These are phyloP conservation scores for Russula ochroleuca DNA, from an alignment of 768 basidiomycete genomes.

Conservation along the genomic window DNA sequence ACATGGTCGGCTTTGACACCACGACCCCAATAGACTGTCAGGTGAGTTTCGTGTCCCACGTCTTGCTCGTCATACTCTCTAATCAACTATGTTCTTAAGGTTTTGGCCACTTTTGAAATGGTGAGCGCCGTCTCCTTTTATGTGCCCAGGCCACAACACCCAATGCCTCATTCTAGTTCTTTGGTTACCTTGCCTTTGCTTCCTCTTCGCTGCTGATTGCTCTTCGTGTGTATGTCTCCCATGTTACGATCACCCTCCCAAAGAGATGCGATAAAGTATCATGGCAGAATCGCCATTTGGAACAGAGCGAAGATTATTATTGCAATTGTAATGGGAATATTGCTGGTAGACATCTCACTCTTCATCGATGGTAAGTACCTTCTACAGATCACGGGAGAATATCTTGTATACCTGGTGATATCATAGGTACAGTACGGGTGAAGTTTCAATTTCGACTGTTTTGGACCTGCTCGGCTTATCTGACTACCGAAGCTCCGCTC, in stretches of 20 bases:
- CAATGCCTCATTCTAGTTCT: background rate
- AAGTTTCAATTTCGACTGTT: background rate
- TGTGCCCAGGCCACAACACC: background rate
- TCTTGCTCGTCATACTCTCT: background rate
- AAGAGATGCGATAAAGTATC: background rate
- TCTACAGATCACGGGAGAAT: background rate
- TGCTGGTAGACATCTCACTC: background rate
- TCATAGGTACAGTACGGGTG: background rate
- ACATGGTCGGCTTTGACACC: background rate
- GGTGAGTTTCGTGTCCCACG: background rate
- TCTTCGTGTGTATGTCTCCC: conserved; percentile 4
- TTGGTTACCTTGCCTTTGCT: background rate
- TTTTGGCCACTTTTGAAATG: background rate
- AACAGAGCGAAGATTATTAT: background rate
- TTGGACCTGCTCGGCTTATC: too few relatives aligned
- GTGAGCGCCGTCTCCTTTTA: background rate
- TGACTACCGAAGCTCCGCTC: too few relatives aligned
- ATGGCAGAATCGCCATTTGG: conserved; percentile 7
- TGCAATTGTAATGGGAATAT: background rate
- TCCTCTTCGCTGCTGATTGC: conserved; percentile 2
- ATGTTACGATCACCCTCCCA: background rate
- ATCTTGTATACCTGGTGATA: background rate
- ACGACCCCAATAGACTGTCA: conserved; percentile 1
- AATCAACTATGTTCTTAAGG: background rate
- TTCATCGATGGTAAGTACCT: background rate